phyloP scores from a whole-genome alignment of 2,329 filamentous ascomycete species.

The Talaromyces verruculosus region DNA sequence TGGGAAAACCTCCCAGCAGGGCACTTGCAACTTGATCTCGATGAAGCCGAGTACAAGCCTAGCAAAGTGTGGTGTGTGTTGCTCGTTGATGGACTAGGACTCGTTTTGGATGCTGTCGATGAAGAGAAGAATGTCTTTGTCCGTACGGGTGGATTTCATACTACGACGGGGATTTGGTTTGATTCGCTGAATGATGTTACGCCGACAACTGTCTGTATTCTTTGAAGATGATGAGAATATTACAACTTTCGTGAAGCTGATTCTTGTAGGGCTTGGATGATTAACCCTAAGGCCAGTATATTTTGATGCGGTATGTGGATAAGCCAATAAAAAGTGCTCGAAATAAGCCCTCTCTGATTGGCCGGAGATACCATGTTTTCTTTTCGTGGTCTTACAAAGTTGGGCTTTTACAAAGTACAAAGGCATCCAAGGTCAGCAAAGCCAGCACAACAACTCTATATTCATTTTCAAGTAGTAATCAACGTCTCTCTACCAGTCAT shows the following conservation, averaged over 20 bases:
- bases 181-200: not conserved
- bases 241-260: not conserved
- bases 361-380: not conserved
- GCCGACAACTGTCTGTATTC: slow-evolving; percentile 2
- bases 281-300: not conserved
- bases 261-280: not conserved
- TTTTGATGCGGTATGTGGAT: not conserved
- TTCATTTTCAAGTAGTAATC: not conserved
- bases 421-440: not conserved
- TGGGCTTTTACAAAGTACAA: too few relatives aligned
- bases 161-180: not conserved
- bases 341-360: not conserved
- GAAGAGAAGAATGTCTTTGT: slow-evolving; percentile 6
- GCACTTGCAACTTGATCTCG: slow-evolving; percentile 1
- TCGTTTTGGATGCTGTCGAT: slow-evolving; percentile 4
- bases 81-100: slow-evolving; percentile 4
- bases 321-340: not conserved
- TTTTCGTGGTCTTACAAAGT: too few relatives aligned
- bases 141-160: slow-evolving; percentile 10
- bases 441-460: not conserved
- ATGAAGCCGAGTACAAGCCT: slow-evolving; percentile 1
- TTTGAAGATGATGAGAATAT: not conserved
- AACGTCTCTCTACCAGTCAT: not conserved
- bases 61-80: slow-evolving; percentile 13
- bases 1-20: slow-evolving; percentile 8